Evolutionary conservation across 371 early-diverging fungal genomes (phyloP).

Genomic region (Mucor velutinosus): DNA sequence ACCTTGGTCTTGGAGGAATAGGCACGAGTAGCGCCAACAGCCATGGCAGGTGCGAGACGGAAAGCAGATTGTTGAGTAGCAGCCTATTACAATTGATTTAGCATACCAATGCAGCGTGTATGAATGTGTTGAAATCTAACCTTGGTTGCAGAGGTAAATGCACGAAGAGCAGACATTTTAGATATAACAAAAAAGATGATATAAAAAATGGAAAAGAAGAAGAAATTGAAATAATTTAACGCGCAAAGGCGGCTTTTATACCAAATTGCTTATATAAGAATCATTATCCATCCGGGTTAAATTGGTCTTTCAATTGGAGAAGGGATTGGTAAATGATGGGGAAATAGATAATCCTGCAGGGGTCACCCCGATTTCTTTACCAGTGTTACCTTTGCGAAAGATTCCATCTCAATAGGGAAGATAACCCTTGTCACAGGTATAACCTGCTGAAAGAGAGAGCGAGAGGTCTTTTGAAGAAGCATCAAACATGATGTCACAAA

Average conservation of each 20-base stretch:
- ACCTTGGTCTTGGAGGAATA: slow-evolving; percentile 53
- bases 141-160: slow-evolving; percentile 46
- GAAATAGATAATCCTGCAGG: slow-evolving; percentile 26
- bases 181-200: slow-evolving; percentile 18
- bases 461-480: not conserved
- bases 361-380: slow-evolving; percentile 4
- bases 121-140: slow-evolving; percentile 8
- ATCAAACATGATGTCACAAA: slow-evolving; percentile 19
- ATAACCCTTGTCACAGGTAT: slow-evolving; percentile 6
- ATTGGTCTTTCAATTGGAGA: slow-evolving; percentile 8
- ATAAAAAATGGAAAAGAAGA: slow-evolving; percentile 16
- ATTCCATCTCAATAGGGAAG: not conserved
- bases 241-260: slow-evolving; percentile 21
- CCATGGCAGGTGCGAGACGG: slow-evolving; percentile 43
- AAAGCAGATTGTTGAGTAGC: slow-evolving; percentile 38
- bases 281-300: slow-evolving; percentile 4
- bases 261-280: slow-evolving; percentile 17
- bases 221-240: slow-evolving; percentile 18
- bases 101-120: not conserved
- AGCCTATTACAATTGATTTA: slow-evolving; percentile 17
- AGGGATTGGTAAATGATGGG: slow-evolving; percentile 15
- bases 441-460: not conserved
- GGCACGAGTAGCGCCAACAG: slow-evolving; percentile 41
- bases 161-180: slow-evolving; percentile 52
- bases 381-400: not conserved